Evolutionary conservation across 2,329 filamentous ascomycete species (phyloP), one percentile per base, ranked within the genome.

Genomic region (Ophiosphaerella korrae): DNA sequence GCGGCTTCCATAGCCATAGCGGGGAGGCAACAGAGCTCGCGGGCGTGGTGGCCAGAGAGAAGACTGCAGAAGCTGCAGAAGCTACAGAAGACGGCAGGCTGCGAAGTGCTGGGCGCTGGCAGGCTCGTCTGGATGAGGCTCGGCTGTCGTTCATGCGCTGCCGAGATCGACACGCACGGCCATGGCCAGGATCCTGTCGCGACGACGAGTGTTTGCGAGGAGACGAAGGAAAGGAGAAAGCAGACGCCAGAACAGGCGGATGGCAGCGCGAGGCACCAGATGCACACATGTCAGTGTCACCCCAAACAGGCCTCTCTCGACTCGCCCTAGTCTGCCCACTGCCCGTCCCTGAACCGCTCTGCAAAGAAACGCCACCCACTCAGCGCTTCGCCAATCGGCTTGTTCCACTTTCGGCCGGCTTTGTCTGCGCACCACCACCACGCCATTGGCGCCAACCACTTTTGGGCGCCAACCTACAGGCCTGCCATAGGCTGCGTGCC

Each of bases 81-180:
- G n/a, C n/a, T n/a, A n/a, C n/a, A n/a, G n/a, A n/a, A n/a, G n/a
- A n/a, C n/a, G n/a, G n/a, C n/a, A n/a, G 18, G 5, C 18, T 21
- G 18, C 18, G 18, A 21, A 21, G 18, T 21, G 18, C 18, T 21
- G 18, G 18, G 18, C 18, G 18, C 18, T 21, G 18, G 18, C 3
- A 4, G 18, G 18, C 5, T 21, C 18, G 18, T 21, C 18, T 21
- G 18, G 5, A 21, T 4, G 18, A 29, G 26, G 26, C 26, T 29
- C 7, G 26, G 5, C 26, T 29, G 26, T 29, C 26, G 7, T 29
- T 29, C 7, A 29, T 29, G 26, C 2, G 26, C 26, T 56, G 53
- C 57, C 58, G 55, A 55, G 54, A 53, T 48, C 32, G 52, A 35
- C 60, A 52, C 49, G 55, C 53, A 58, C 57, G 55, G 60, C 62